These are phyloP conservation scores for Suhomyces sp. DNA, from an alignment of 805 yeast species.

Conservation along the genomic window DNA sequence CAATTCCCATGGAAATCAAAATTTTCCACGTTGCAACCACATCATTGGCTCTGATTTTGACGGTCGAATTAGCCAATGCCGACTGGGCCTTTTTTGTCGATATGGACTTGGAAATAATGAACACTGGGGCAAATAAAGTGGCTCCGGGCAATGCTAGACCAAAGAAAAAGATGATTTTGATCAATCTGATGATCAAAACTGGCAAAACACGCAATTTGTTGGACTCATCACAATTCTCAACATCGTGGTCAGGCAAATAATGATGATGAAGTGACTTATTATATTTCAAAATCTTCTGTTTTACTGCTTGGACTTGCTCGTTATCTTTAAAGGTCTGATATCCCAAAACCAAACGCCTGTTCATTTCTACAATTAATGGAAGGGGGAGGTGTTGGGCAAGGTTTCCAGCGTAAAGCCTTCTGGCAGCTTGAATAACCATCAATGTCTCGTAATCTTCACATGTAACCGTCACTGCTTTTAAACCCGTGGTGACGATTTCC, in stretches of 20 bases:
- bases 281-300: constrained; percentile 62
- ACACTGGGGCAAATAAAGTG: constrained; percentile 82
- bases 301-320: constrained; percentile 60
- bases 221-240: constrained; percentile 52
- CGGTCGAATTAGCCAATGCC: constrained; percentile 84
- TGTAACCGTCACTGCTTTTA: constrained; percentile 81
- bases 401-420: constrained; percentile 81
- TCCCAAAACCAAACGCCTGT: constrained; percentile 80
- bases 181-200: constrained; percentile 54
- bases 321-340: constrained; percentile 71
- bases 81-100: constrained; percentile 68
- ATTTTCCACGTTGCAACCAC: constrained; percentile 98
- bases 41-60: constrained; percentile 87
- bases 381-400: constrained; percentile 69
- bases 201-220: constrained; percentile 49
- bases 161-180: constrained; percentile 54
- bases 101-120: constrained; percentile 69
- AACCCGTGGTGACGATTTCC: constrained; percentile 66
- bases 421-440: constrained; percentile 86
- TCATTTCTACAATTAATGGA: constrained; percentile 85
- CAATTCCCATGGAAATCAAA: constrained; percentile 79
- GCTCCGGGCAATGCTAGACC: constrained; percentile 84
- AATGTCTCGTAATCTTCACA: constrained; percentile 87
- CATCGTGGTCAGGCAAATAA: constrained; percentile 55
- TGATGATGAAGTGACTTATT: constrained; percentile 54